These are phyloP conservation scores for Camellia oleifera DNA, from an alignment of 179 eudicot genomes.

Conservation along the genomic window DNA sequence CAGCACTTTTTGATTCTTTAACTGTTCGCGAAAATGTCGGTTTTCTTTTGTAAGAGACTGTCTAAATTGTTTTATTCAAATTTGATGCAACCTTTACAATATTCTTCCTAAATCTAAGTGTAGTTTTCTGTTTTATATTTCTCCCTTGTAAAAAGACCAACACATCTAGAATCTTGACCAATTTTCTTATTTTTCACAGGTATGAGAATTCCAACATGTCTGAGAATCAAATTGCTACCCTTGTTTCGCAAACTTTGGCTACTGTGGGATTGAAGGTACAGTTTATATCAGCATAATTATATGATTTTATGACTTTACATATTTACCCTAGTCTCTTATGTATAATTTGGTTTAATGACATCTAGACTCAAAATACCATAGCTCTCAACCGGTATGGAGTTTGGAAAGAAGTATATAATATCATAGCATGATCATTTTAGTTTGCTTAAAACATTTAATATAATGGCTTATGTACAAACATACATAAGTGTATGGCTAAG, in stretches of 20 bases:
- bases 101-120: neutral
- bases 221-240: slow-evolving; percentile 60
- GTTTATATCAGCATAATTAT: neutral
- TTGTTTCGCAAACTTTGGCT: slow-evolving; percentile 83
- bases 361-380: neutral
- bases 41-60: slow-evolving; percentile 74
- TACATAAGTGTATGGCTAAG: neutral
- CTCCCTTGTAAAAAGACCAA: neutral
- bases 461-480: neutral
- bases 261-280: slow-evolving; percentile 85
- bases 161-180: neutral
- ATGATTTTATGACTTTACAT: neutral
- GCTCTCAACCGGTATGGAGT: neutral
- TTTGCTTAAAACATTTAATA: neutral
- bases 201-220: slow-evolving; percentile 88
- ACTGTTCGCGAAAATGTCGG: slow-evolving; percentile 97
- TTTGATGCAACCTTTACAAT: neutral
- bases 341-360: neutral
- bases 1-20: slow-evolving; percentile 88
- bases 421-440: neutral
- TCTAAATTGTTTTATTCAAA: slow-evolving; percentile 4
- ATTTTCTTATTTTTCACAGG: slow-evolving; percentile 32
- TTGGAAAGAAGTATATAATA: neutral
- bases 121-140: neutral
- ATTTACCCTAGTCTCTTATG: neutral